A percentile compares a stretch with the other conserved stretches of the same genome.
Evolutionary conservation across 1,284 basidiomycete genomes (phyloP).

Genomic region (Ustilago lituana): DNA sequence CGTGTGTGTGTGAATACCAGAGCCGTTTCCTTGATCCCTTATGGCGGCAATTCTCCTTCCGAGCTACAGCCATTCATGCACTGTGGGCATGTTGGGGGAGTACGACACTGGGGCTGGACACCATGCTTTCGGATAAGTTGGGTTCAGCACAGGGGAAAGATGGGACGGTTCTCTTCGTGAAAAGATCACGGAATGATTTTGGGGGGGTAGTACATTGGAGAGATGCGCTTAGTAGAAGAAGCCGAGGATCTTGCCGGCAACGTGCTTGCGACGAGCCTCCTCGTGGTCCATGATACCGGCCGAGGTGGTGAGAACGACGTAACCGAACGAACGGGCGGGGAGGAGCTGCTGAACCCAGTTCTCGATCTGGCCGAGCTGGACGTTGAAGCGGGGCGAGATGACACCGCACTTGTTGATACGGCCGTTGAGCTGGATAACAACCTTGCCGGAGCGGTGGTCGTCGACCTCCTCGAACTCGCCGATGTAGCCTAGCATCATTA

Average conservation of each 20-base stretch:
- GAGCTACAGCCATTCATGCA: too few relatives aligned
- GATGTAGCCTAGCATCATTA: conserved; percentile 81
- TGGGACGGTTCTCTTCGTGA: conserved; percentile 16
- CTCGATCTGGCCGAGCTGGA: conserved; percentile 91
- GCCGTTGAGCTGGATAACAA: conserved; percentile 97
- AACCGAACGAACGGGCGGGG: conserved; percentile 85
- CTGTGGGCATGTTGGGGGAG: conserved; percentile 30
- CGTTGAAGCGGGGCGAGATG: conserved; percentile 97
- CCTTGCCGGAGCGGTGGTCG: conserved; percentile 98
- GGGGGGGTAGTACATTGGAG: background rate
- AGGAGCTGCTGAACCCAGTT: conserved; percentile 73
- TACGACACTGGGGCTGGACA: conserved; percentile 30
- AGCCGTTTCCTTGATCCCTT: conserved; percentile 45
- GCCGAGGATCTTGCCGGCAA: conserved; percentile 79
- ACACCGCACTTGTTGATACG: conserved; percentile 97
- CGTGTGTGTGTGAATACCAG: conserved; percentile 4
- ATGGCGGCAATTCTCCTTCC: too few relatives aligned
- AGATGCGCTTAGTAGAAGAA: conserved; percentile 67
- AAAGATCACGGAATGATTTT: conserved; percentile 26
- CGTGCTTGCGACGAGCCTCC: conserved; percentile 98
- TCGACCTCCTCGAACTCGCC: conserved; percentile 99
- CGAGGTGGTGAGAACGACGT: conserved; percentile 96
- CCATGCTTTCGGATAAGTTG: background rate
- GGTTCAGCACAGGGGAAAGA: conserved; percentile 12
- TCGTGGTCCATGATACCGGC: conserved; percentile 99